These are phyloP conservation scores for Pichia sp. DNA, from an alignment of 1,139 yeast genomes.

Conservation along the genomic window DNA sequence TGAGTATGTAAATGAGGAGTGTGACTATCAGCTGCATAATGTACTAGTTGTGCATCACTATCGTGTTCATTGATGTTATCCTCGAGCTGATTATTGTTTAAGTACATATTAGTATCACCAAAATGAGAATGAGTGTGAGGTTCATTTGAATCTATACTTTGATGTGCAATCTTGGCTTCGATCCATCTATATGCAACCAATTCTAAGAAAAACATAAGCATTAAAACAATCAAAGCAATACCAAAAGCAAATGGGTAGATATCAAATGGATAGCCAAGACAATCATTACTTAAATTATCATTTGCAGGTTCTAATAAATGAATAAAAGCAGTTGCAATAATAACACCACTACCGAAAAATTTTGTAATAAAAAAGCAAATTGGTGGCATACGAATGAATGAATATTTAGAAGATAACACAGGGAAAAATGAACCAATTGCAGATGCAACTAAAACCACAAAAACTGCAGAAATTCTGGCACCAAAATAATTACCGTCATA, in stretches of 20 bases:
- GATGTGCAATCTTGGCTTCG: constrained; percentile 33
- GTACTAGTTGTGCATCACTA: background rate
- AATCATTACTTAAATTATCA: constrained; percentile 43
- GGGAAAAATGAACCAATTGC: constrained; percentile 57
- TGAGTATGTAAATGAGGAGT: background rate
- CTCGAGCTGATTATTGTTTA: constrained; percentile 1
- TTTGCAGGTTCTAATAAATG: constrained; percentile 77
- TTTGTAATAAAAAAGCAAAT: constrained; percentile 66
- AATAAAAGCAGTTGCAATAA: constrained; percentile 80
- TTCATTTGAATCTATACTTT: constrained; percentile 16
- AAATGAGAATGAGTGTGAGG: constrained; percentile 44
- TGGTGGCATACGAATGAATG: constrained; percentile 49
- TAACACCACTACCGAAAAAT: constrained; percentile 89
- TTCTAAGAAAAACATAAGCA: constrained; percentile 49
- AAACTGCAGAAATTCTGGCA: constrained; percentile 65
- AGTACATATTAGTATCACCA: constrained; percentile 32
- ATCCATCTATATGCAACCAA: constrained; percentile 47
- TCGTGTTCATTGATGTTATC: background rate
- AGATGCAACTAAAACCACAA: constrained; percentile 56
- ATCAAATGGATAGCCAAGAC: constrained; percentile 50
- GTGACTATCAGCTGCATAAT: background rate
- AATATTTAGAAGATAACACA: constrained; percentile 47
- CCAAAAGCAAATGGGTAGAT: constrained; percentile 61
- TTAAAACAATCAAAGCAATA: constrained; percentile 50
- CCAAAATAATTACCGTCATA: constrained; percentile 33